Percentiles rank a stretch among this genome's conserved stretches.
Evolutionary conservation across 83 land plant species (phyloP).

Genomic region (Picea abies): DNA sequence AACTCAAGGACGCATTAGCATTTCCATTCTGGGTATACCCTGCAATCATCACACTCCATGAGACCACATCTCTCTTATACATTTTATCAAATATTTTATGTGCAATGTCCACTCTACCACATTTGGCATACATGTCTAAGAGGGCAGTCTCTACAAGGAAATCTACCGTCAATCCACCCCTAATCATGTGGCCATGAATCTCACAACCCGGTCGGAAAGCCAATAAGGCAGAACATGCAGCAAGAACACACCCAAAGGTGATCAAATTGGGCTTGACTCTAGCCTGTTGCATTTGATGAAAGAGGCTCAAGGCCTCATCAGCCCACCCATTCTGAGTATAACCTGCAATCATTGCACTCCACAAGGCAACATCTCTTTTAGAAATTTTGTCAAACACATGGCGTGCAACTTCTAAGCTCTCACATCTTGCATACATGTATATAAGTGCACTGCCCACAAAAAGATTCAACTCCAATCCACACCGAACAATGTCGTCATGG

Average conservation of each 20-base stretch:
- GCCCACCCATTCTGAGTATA: conserved; percentile 40
- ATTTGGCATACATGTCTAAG: not conserved
- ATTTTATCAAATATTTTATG: not conserved
- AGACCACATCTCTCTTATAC: not conserved
- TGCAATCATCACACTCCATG: not conserved
- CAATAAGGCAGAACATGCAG: conserved; percentile 41
- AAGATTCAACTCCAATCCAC: conserved; percentile 33
- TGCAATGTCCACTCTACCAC: not conserved
- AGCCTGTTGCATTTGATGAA: conserved; percentile 44
- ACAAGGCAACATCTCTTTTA: conserved; percentile 19
- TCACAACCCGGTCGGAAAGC: conserved; percentile 27
- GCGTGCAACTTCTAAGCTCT: conserved; percentile 23
- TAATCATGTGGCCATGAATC: conserved; percentile 16
- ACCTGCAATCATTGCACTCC: conserved; percentile 67
- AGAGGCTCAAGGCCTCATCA: conserved; percentile 42
- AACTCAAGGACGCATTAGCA: not conserved
- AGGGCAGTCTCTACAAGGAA: not conserved
- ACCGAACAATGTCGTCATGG: conserved; percentile 27
- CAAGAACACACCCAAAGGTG: conserved; percentile 54
- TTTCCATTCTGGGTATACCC: conserved; percentile 3
- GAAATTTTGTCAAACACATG: conserved; percentile 26
- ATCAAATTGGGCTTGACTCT: conserved; percentile 42
- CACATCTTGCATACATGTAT: conserved; percentile 36
- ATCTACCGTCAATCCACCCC: not conserved
- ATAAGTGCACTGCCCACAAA: conserved; percentile 34